Evolutionary conservation across 2,329 filamentous ascomycete species (phyloP).

Genomic region (Trematosphaeria pertusa): DNA sequence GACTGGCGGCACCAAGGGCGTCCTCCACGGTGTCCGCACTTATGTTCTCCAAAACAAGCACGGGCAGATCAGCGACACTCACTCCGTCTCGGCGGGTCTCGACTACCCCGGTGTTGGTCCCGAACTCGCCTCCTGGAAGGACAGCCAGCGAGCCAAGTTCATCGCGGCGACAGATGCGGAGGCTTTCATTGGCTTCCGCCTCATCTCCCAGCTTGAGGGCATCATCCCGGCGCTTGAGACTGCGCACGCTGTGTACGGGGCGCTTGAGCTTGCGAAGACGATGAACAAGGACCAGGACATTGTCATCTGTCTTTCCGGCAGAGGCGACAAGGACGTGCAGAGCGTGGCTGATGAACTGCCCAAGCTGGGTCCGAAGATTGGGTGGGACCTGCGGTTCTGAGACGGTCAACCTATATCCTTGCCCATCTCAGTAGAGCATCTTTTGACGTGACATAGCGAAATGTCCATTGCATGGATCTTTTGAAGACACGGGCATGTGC

Average conservation of each 20-base stretch:
- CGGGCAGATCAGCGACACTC: conserved; percentile 92
- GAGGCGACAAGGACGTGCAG: conserved; percentile 98
- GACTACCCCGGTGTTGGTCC: conserved; percentile 98
- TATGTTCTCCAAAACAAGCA: conserved; percentile 93
- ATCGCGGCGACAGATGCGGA: conserved; percentile 90
- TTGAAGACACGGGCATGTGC: too few species aligned
- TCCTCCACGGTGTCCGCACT: conserved; percentile 93
- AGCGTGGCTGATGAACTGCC: conserved; percentile 95
- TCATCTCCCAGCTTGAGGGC: conserved; percentile 87
- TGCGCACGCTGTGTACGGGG: conserved; percentile 89
- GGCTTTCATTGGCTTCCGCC: conserved; percentile 84
- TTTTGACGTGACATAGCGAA: too few species aligned
- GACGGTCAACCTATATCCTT: too few species aligned
- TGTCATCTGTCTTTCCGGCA: conserved; percentile 90
- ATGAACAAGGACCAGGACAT: conserved; percentile 89
- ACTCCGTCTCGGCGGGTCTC: conserved; percentile 94
- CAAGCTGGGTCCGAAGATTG: conserved; percentile 86
- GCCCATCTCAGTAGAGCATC: too few species aligned
- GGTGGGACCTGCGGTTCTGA: conserved; percentile 66
- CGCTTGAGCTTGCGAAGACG: conserved; percentile 87
- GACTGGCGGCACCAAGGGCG: conserved; percentile 84
- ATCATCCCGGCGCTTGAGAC: conserved; percentile 97
- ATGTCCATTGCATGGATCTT: too few species aligned
- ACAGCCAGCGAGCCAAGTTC: conserved; percentile 83
- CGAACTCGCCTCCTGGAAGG: conserved; percentile 92